Base-by-base conservation (phyloP, 2,329 filamentous ascomycete genomes). In the Escovopsis sp. region DNA sequence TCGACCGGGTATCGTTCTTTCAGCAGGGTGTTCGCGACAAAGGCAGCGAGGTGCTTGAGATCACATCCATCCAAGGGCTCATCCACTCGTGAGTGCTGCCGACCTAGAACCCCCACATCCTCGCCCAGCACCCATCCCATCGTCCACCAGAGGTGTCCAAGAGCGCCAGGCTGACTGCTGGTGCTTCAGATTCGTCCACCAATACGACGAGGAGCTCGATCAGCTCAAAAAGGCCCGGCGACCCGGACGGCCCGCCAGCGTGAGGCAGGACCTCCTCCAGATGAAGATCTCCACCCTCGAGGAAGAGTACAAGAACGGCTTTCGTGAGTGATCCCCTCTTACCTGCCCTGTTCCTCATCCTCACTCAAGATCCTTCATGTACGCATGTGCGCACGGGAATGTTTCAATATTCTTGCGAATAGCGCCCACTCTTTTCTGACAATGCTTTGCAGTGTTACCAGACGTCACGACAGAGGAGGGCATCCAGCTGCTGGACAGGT, bases 271-370 rank as follows among this genome's bases (percentile, higher is more conserved):
- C 45, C 61, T 83, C 15, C 62, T 96, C 27, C 77, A 75, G 53
- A 68, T 83, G 48, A 79, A 76, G 43, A 76, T 82, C 36, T 67
- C 71, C 12, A 62, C 61, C 2, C 79, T 94, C 43, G 67, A 79
- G 50, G 79, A 79, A 46, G 90, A 98, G 61, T 83, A 82, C 45
- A 70, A 78, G 43, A 75, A 76, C 35, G 90, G 90, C 0, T 92
- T 94, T 50, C 80, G 82, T 84, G 45, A 47, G 72, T 62, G n/a
- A n/a, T n/a, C n/a, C n/a, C n/a, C n/a, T n/a, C n/a, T n/a, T n/a
- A n/a, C n/a, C n/a, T n/a, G n/a, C n/a, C n/a, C n/a, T n/a, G n/a
- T n/a, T n/a, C n/a, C n/a, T n/a, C n/a, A n/a, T n/a, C n/a, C n/a
- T n/a, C n/a, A n/a, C n/a, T n/a, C n/a, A n/a, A n/a, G n/a, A n/a